Evolutionary conservation across 2,329 filamentous ascomycete genomes (phyloP).

Genomic region (Decorospora gaudefroyi): DNA sequence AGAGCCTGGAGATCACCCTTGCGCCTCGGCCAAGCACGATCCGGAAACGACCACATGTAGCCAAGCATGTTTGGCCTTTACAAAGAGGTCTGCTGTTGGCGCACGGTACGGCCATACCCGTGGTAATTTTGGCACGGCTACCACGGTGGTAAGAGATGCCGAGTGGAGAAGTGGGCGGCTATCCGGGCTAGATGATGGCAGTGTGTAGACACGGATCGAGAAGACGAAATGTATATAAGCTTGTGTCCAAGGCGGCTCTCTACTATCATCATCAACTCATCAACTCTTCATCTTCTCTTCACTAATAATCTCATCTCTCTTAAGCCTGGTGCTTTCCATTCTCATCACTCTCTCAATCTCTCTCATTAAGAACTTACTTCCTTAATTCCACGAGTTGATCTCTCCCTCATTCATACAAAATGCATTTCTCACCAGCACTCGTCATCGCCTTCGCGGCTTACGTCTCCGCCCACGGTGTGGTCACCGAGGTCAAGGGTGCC

Average conservation of each 20-base stretch:
- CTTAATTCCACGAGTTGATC: constrained; percentile 24
- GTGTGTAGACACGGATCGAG: constrained; percentile 4
- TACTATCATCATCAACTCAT: constrained; percentile 23
- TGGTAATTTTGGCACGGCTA: constrained; percentile 10
- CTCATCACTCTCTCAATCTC: constrained; percentile 9
- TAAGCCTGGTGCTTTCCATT: constrained; percentile 28
- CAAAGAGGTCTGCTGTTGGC: constrained; percentile 19
- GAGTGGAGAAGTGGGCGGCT: constrained; percentile 6
- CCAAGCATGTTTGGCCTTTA: constrained; percentile 30
- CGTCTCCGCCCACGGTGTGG: constrained; percentile 62
- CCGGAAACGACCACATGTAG: constrained; percentile 27
- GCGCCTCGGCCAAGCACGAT: constrained; percentile 21
- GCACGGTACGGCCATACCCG: constrained; percentile 16
- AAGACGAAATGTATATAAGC: constrained; percentile 26
- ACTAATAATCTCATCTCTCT: constrained; percentile 18
- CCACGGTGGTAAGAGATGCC: no score
- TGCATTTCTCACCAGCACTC: constrained; percentile 38
- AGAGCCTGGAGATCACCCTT: constrained; percentile 7
- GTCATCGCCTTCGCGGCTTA: constrained; percentile 42
- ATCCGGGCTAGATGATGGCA: constrained; percentile 5
- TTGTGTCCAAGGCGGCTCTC: constrained; percentile 2
- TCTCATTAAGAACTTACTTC: no score
- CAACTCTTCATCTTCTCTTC: constrained; percentile 16
- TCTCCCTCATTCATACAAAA: constrained; percentile 22
- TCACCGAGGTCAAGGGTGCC: constrained; percentile 61